Evolutionary conservation across 2,329 filamentous ascomycete species (phyloP).

Genomic region (Thielaviopsis cerberus): DNA sequence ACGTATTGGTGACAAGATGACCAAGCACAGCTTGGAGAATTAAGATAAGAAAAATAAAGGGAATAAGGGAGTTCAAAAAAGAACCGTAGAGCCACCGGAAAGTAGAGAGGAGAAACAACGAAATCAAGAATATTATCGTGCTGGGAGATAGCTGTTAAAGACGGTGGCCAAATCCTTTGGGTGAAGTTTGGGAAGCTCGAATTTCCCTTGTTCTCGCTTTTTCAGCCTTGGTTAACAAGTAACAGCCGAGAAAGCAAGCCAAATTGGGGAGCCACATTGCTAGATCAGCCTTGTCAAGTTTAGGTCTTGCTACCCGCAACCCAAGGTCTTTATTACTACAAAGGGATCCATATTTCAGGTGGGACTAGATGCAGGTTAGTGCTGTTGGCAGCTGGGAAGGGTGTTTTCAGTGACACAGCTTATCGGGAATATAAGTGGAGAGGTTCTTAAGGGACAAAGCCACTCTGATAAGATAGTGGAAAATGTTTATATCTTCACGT

Average conservation of each 20-base stretch:
- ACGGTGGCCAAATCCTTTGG: not conserved
- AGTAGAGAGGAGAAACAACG: not conserved
- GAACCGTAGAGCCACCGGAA: not conserved
- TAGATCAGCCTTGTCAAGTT: slow-evolving; percentile 2
- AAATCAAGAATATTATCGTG: not conserved
- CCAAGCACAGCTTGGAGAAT: not conserved
- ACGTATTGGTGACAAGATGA: not conserved
- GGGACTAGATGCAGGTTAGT: not conserved
- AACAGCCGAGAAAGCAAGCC: no score
- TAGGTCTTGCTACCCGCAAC: not conserved
- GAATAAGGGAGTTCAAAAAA: not conserved
- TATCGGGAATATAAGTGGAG: not conserved
- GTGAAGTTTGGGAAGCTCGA: not conserved
- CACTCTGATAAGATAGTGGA: not conserved
- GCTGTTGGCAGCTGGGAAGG: not conserved
- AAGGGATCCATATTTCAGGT: not conserved
- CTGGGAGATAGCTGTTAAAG: not conserved
- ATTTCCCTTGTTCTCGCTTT: not conserved
- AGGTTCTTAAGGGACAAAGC: no score
- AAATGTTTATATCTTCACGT: not conserved
- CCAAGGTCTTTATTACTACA: not conserved
- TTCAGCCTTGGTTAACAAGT: no score
- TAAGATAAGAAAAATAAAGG: no score
- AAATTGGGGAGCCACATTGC: slow-evolving; percentile 5
- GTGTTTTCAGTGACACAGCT: not conserved